A percentile compares a stretch with the other conserved stretches of the same genome.
These are phyloP conservation scores for Leishmania gerbilli DNA, from an alignment of 208 protist species.

Conservation along the genomic window DNA sequence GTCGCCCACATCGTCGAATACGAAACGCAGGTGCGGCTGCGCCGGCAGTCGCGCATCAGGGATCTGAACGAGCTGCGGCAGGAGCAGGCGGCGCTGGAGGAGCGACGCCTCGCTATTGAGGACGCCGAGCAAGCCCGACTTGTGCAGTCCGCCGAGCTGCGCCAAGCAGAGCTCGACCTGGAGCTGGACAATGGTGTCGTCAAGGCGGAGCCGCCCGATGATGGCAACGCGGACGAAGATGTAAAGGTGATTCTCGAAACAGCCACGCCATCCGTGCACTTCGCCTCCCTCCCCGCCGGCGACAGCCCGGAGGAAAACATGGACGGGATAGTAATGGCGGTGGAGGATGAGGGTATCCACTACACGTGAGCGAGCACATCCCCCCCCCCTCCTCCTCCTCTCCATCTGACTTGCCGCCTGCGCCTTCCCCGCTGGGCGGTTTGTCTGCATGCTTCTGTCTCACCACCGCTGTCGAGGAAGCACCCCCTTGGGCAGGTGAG, in stretches of 20 bases:
- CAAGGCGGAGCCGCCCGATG: neutral
- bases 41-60: constrained; percentile 41
- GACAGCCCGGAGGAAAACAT: constrained; percentile 4
- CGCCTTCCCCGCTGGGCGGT: neutral
- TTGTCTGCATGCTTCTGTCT: neutral
- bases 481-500: neutral
- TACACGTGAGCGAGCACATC: neutral
- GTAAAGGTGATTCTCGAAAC: neutral
- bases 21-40: constrained; percentile 69
- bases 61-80: constrained; percentile 45
- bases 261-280: constrained; percentile 1
- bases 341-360: neutral
- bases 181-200: constrained; percentile 1
- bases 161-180: constrained; percentile 32
- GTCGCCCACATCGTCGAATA: constrained; percentile 75
- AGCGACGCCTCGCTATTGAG: constrained; percentile 36
- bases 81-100: constrained; percentile 42
- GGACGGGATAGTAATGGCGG: constrained; percentile 8
- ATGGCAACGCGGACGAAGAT: constrained; percentile 1
- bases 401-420: constrained; percentile 3
- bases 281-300: neutral
- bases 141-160: constrained; percentile 25
- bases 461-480: neutral
- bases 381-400: neutral
- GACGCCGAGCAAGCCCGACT: constrained; percentile 39